phyloP scores from a whole-genome alignment of 2,329 filamentous ascomycete species.

The Alternaria hordeiaustralica region DNA sequence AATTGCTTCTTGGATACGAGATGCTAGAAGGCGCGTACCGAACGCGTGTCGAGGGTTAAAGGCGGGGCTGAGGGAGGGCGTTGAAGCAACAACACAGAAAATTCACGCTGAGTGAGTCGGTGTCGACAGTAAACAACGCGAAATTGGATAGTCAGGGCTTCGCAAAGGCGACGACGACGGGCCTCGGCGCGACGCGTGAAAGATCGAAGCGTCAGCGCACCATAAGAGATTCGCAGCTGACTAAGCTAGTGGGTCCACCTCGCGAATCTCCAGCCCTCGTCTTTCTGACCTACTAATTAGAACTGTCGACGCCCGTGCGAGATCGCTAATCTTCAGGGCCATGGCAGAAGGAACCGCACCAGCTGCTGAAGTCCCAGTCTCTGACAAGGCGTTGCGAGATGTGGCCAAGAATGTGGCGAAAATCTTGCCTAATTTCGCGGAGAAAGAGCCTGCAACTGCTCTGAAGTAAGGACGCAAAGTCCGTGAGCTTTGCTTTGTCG shows the following conservation, averaged over 20 bases:
- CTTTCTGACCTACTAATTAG: not conserved
- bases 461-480: slow-evolving; percentile 49
- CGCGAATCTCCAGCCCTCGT: slow-evolving; percentile 3
- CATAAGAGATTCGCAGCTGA: slow-evolving; percentile 4
- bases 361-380: slow-evolving; percentile 20
- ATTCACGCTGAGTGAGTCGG: not conserved
- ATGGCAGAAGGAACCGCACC: slow-evolving; percentile 14
- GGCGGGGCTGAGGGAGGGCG: not conserved
- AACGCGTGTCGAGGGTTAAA: not conserved
- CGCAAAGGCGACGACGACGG: not conserved
- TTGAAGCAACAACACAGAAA: not conserved
- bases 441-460: slow-evolving; percentile 31
- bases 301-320: slow-evolving; percentile 2
- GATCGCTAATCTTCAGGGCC: not conserved
- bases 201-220: not conserved
- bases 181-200: not conserved
- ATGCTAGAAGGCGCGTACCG: not conserved
- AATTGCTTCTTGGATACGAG: not conserved
- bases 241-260: not conserved
- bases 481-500: slow-evolving; percentile 36
- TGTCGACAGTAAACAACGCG: not conserved
- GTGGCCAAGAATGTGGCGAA: slow-evolving; percentile 34
- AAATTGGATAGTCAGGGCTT: not conserved
- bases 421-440: slow-evolving; percentile 33
- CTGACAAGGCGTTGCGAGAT: slow-evolving; percentile 37